Conservation (phyloP, 2,329 filamentous ascomycete species). For the Cladosporium colombiae region DNA sequence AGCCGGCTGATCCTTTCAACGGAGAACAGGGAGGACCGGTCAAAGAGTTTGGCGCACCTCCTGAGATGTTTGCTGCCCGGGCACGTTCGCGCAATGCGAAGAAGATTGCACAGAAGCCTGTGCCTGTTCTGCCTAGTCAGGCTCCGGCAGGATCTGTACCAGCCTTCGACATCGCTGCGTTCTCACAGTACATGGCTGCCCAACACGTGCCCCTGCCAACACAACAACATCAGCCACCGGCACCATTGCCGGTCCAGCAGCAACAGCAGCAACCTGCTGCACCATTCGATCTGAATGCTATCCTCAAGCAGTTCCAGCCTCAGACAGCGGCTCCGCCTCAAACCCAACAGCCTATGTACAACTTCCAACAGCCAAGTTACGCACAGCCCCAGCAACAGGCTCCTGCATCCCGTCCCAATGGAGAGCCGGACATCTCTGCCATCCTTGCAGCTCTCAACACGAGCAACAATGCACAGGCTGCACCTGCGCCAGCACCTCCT, state of each 20-base stretch:
- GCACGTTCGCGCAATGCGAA: slow-evolving; percentile 4
- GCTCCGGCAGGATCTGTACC: neutral
- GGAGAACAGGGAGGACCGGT: slow-evolving; percentile 30
- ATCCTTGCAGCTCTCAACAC: slow-evolving; percentile 32
- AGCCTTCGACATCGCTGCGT: slow-evolving; percentile 11
- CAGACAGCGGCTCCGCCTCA: slow-evolving; percentile 22
- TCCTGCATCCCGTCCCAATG: slow-evolving; percentile 17
- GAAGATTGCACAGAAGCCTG: neutral
- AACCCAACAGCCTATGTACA: slow-evolving; percentile 7
- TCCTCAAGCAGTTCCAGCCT: slow-evolving; percentile 20
- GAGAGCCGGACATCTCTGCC: slow-evolving; percentile 32
- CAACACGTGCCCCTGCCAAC: slow-evolving; percentile 17
- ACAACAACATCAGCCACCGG: slow-evolving; percentile 17
- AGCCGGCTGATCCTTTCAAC: slow-evolving; percentile 44
- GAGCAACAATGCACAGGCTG: slow-evolving; percentile 3
- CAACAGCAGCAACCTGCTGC: slow-evolving; percentile 13
- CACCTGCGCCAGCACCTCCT: neutral
- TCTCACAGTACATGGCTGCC: slow-evolving; percentile 13
- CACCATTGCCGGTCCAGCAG: neutral
- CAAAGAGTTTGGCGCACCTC: slow-evolving; percentile 43
- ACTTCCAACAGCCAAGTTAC: slow-evolving; percentile 10
- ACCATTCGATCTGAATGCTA: slow-evolving; percentile 11
- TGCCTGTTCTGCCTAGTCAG: neutral
- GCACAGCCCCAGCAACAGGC: slow-evolving; percentile 6
- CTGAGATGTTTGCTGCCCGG: slow-evolving; percentile 30